phyloP scores from a whole-genome alignment of 768 basidiomycete genomes.

The Mycena metata region DNA sequence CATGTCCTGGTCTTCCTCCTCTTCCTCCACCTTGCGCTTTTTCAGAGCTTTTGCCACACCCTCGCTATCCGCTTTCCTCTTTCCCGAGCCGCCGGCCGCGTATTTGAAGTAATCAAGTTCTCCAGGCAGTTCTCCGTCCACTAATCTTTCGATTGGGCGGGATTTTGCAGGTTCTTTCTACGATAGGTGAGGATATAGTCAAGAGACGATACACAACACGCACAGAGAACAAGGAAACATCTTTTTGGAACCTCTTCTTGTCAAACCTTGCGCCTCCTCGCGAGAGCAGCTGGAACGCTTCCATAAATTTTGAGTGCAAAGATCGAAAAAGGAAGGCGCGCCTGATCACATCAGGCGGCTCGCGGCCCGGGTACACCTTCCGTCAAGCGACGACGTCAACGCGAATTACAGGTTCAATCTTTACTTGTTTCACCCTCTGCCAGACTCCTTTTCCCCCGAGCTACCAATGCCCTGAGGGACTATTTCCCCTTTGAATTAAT shows the following conservation, averaged over 20 bases:
- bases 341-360: too few relatives aligned
- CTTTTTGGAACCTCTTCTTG: conserved; percentile 78
- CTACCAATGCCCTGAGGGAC: too few relatives aligned
- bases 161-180: conserved; percentile 38
- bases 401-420: too few relatives aligned
- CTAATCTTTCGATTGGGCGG: conserved; percentile 32
- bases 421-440: too few relatives aligned
- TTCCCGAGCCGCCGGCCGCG: conserved; percentile 66
- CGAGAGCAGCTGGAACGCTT: conserved; percentile 91
- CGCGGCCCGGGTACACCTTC: too few relatives aligned
- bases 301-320: conserved; percentile 61
- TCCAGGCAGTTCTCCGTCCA: conserved; percentile 69
- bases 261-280: conserved; percentile 88
- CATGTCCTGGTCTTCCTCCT: conserved; percentile 42
- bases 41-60: conserved; percentile 46
- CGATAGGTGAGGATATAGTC: background rate
- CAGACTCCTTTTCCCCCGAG: too few relatives aligned
- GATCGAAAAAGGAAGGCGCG: too few relatives aligned
- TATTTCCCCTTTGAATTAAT: too few relatives aligned
- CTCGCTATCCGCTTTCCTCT: conserved; percentile 59
- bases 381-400: too few relatives aligned
- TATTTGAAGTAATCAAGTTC: conserved; percentile 96
- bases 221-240: conserved; percentile 81
- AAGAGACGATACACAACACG: conserved; percentile 25
- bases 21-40: conserved; percentile 49